Percentiles rank a stretch among this genome's conserved stretches.
Conservation (phyloP, 2,329 filamentous ascomycete genomes). For the Scytalidium sp. region DNA sequence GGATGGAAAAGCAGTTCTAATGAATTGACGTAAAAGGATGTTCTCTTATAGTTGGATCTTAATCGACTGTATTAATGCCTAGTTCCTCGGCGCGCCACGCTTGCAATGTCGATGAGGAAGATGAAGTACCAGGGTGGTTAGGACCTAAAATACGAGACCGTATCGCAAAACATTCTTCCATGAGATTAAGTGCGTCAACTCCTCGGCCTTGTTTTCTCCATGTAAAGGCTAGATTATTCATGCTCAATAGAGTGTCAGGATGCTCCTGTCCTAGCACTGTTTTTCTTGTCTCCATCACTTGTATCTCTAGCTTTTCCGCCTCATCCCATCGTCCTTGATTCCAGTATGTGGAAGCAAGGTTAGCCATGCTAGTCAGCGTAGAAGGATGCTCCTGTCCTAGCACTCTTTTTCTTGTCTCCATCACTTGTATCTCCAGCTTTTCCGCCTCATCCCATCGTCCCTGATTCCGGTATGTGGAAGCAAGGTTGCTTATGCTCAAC, state of each 20-base stretch:
- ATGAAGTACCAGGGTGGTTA: too few species aligned
- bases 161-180: too few species aligned
- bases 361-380: not conserved
- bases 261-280: constrained; percentile 10
- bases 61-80: too few species aligned
- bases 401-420: constrained; percentile 9
- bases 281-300: constrained; percentile 2
- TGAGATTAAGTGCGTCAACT: too few species aligned
- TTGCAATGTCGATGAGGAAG: too few species aligned
- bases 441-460: too few species aligned
- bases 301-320: constrained; percentile 6
- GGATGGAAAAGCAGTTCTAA: too few species aligned
- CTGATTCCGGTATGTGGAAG: too few species aligned
- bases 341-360: not conserved
- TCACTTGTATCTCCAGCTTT: not conserved
- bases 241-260: constrained; percentile 9
- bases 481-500: constrained; percentile 6
- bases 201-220: constrained; percentile 2
- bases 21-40: too few species aligned
- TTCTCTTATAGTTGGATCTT: too few species aligned
- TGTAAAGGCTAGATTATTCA: constrained; percentile 5
- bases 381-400: constrained; percentile 7
- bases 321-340: constrained; percentile 4
- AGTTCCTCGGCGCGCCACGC: too few species aligned
- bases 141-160: too few species aligned